These are phyloP conservation scores for Truncatella angustata DNA, from an alignment of 2,329 filamentous ascomycete species.

Conservation along the genomic window DNA sequence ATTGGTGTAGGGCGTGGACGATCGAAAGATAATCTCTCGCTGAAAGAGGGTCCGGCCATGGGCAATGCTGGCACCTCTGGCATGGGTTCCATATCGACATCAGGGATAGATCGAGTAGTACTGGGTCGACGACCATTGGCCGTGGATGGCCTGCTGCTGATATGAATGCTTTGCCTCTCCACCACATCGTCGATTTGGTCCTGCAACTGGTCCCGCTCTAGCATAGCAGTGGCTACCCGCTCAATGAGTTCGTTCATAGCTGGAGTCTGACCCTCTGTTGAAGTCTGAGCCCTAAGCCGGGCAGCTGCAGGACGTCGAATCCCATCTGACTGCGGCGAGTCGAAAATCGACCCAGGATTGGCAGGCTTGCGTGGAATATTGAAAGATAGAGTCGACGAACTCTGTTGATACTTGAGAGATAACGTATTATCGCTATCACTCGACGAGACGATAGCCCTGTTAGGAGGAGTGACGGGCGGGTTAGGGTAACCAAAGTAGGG, in stretches of 20 bases:
- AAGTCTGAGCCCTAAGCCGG: slow-evolving; percentile 41
- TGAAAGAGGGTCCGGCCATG: slow-evolving; percentile 56
- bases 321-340: slow-evolving; percentile 27
- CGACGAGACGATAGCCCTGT: slow-evolving; percentile 33
- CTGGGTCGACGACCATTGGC: slow-evolving; percentile 33
- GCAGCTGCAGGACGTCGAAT: slow-evolving; percentile 44
- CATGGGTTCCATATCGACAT: slow-evolving; percentile 48
- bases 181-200: slow-evolving; percentile 59
- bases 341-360: slow-evolving; percentile 30
- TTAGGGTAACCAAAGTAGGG: slow-evolving; percentile 45
- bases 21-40: slow-evolving; percentile 51
- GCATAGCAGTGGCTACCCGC: slow-evolving; percentile 54
- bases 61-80: slow-evolving; percentile 57
- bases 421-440: slow-evolving; percentile 33
- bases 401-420: slow-evolving; percentile 38
- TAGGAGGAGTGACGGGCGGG: slow-evolving; percentile 36
- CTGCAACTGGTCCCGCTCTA: slow-evolving; percentile 58
- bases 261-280: slow-evolving; percentile 28
- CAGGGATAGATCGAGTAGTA: slow-evolving; percentile 18
- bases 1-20: slow-evolving; percentile 33
- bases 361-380: slow-evolving; percentile 50
- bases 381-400: slow-evolving; percentile 54
- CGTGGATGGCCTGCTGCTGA: slow-evolving; percentile 52
- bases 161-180: slow-evolving; percentile 59
- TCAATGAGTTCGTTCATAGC: slow-evolving; percentile 52